Evolutionary conservation across 129 eudicot genomes (phyloP).

Genomic region (Chrysanthemum lavandulifolium): DNA sequence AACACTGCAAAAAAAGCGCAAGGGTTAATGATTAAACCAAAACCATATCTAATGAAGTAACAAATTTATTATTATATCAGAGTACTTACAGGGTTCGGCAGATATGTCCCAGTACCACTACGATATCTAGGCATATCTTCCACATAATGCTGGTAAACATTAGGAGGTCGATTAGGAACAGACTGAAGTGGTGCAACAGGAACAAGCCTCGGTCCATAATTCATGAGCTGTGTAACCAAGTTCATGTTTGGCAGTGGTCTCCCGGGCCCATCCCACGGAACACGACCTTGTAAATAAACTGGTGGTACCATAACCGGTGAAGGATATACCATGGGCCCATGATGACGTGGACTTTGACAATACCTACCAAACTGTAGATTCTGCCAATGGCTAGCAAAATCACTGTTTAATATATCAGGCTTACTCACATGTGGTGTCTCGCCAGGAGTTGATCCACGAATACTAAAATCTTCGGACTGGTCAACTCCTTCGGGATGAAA

Average conservation of each 20-base stretch:
- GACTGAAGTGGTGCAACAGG: conserved; percentile 72
- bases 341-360: conserved; percentile 67
- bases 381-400: conserved; percentile 88
- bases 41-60: too few species aligned
- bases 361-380: conserved; percentile 79
- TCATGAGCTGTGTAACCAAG: conserved; percentile 70
- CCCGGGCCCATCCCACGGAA: conserved; percentile 88
- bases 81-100: conserved; percentile 85
- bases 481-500: conserved; percentile 42
- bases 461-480: conserved; percentile 44
- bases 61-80: not conserved
- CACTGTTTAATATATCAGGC: conserved; percentile 79
- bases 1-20: too few species aligned
- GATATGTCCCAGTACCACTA: conserved; percentile 91
- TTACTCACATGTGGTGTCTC: conserved; percentile 53
- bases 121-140: conserved; percentile 91
- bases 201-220: conserved; percentile 70
- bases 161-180: conserved; percentile 58
- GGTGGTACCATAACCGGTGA: conserved; percentile 96
- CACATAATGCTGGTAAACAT: conserved; percentile 60
- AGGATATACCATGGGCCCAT: conserved; percentile 52
- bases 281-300: conserved; percentile 68
- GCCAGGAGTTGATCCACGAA: conserved; percentile 34
- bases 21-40: too few species aligned
- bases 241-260: conserved; percentile 73